Evolutionary conservation across 306 rosid genomes (phyloP), one percentile per base, ranked within the genome.

Genomic region (Cucurbita moschata): DNA sequence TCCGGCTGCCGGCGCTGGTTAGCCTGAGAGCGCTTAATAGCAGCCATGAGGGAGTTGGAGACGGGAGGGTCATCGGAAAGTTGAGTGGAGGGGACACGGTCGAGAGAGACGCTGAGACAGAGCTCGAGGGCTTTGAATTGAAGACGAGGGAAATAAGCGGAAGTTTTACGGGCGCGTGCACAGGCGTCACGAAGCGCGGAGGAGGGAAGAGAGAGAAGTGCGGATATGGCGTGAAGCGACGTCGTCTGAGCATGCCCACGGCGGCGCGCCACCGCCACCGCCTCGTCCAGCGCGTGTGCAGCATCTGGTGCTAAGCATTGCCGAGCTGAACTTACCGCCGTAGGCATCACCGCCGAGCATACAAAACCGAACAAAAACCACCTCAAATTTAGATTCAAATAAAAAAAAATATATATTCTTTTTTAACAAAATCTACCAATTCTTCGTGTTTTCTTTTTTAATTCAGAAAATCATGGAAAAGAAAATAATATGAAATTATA

Each of bases 41-140:
- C 99, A 0, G 99, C 99, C 99, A 89, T 91, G 84, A 95, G 92
- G 0, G 99, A 95, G 83, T 95, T 95, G 2, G 99, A 95, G 0
- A 95, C 88, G 0, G 99, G 99, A 1, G 99, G 99, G 75, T 91
- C 96, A 10, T 86, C 75, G 38, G 78, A 9, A 39, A 69, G 64
- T 68, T 79, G 88, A 83, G 83, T 76, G 78, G 97, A 89, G 0
- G 96, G 83, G 11, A 88, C 83, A 11, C 99, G 90, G 76, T 95
- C 99, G 0, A 95, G 86, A 1, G 97, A 91, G 9, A 95, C 97
- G 26, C 86, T 80, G 52, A 95, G 86, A 63, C 95, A 95, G 6
- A 95, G 92, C 76, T 95, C 97, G 1, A 95, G 85, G 0, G 99
- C 97, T 30, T 87, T 95, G 86, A 95, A 88, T 79, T 91, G 99